A percentile compares a stretch with the other conserved stretches of the same genome.
Conservation (phyloP, 306 rosid genomes). For the Hippophae rhamnoides region DNA sequence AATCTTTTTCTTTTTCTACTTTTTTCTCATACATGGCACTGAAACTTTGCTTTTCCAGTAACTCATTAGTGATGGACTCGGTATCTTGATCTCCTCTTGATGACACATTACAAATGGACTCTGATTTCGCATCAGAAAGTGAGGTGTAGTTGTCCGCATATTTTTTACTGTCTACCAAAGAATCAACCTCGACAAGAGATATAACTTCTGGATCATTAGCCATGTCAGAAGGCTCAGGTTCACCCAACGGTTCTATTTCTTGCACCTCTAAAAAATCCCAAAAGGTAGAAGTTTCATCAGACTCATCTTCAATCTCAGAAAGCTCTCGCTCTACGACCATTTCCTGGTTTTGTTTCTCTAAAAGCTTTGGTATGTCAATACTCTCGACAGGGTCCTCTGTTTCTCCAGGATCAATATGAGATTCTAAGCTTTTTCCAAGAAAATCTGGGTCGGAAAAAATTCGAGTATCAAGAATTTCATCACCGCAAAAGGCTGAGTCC, state of each 20-base stretch:
- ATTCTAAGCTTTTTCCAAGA: background rate
- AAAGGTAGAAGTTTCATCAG: conserved; percentile 5
- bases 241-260: conserved; percentile 1
- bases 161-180: conserved; percentile 33
- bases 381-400: background rate
- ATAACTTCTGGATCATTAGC: conserved; percentile 4
- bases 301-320: background rate
- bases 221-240: conserved; percentile 16
- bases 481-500: conserved; percentile 12
- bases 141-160: conserved; percentile 24
- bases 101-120: conserved; percentile 24
- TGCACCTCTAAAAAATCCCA: conserved; percentile 1
- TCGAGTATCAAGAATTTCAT: conserved; percentile 2
- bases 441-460: background rate
- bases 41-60: conserved; percentile 5
- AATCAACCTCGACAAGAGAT: conserved; percentile 15
- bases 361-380: background rate
- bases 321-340: background rate
- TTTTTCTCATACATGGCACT: background rate
- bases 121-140: conserved; percentile 31
- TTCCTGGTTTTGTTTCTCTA: background rate
- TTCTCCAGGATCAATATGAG: background rate
- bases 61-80: conserved; percentile 24
- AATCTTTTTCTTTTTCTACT: conserved; percentile 7
- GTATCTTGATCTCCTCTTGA: conserved; percentile 20